Evolutionary conservation across 2,329 filamentous ascomycete species (phyloP).

Genomic region (Trichoderma sp.): DNA sequence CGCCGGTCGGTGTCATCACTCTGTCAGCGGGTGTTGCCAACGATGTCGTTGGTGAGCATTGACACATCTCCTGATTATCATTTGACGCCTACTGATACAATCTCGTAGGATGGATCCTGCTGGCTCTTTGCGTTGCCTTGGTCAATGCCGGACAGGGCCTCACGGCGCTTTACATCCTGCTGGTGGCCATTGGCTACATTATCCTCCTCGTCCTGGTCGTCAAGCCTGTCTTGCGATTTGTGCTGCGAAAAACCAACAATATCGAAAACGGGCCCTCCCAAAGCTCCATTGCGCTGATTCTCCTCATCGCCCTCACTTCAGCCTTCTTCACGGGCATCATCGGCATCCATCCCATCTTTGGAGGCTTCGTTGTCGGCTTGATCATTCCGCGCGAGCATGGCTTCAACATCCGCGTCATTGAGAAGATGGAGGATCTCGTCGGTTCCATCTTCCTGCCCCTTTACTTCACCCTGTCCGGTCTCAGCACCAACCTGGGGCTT

Average conservation of each 20-base stretch:
- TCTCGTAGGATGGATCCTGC: constrained; percentile 70
- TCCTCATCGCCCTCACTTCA: constrained; percentile 76
- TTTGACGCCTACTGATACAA: constrained; percentile 7
- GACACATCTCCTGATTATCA: background rate
- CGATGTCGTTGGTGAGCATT: constrained; percentile 59
- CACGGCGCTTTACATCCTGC: constrained; percentile 80
- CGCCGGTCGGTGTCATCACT: constrained; percentile 83
- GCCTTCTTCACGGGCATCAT: constrained; percentile 89
- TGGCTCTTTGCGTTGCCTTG: constrained; percentile 89
- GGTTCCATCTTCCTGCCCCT: constrained; percentile 81
- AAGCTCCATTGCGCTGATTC: constrained; percentile 76
- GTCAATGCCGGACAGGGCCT: constrained; percentile 85
- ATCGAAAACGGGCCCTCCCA: constrained; percentile 88
- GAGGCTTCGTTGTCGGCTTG: constrained; percentile 83
- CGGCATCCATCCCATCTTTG: constrained; percentile 92
- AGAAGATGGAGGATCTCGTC: constrained; percentile 93
- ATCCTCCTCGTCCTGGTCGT: constrained; percentile 74
- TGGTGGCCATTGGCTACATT: constrained; percentile 73
- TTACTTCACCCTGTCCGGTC: constrained; percentile 89
- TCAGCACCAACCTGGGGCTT: constrained; percentile 85
- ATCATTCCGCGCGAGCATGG: constrained; percentile 89
- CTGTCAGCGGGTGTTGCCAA: constrained; percentile 91
- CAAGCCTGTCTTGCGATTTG: constrained; percentile 72
- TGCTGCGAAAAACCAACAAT: constrained; percentile 72
- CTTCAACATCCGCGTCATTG: constrained; percentile 86